Conservation (phyloP, 2,329 filamentous ascomycete genomes). For the Fusarium lyarnte region DNA sequence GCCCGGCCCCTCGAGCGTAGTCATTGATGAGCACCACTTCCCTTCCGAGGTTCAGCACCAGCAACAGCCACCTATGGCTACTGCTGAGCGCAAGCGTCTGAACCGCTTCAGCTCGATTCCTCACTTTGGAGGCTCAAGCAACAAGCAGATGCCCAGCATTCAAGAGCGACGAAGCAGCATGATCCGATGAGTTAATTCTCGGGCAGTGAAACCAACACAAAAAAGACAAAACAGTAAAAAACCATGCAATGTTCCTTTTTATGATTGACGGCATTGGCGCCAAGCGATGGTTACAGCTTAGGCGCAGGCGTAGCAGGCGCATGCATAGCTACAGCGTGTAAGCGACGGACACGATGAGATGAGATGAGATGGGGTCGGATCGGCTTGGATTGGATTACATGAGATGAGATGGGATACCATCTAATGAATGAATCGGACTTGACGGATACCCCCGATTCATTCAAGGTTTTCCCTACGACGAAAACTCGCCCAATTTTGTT, state of each 20-base stretch:
- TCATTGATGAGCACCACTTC: constrained; percentile 39
- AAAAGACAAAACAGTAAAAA: constrained; percentile 26
- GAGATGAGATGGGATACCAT: constrained; percentile 33
- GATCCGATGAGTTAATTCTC: constrained; percentile 45
- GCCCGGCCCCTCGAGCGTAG: constrained; percentile 38
- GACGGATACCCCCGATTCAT: constrained; percentile 37
- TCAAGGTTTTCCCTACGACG: constrained; percentile 27
- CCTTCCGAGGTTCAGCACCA: constrained; percentile 28
- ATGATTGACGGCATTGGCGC: constrained; percentile 42
- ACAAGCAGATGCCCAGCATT: constrained; percentile 48
- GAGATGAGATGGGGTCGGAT: constrained; percentile 33
- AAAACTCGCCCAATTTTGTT: constrained; percentile 17
- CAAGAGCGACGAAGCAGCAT: constrained; percentile 56
- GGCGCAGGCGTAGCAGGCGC: constrained; percentile 34
- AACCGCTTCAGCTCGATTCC: constrained; percentile 67
- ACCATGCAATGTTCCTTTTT: constrained; percentile 24
- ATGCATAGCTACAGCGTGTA: constrained; percentile 26
- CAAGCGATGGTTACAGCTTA: constrained; percentile 19
- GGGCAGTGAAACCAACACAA: constrained; percentile 19
- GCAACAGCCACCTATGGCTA: constrained; percentile 23
- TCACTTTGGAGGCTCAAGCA: constrained; percentile 56
- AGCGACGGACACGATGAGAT: constrained; percentile 34
- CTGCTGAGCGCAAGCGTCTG: constrained; percentile 57
- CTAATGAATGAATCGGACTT: constrained; percentile 34
- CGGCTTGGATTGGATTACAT: constrained; percentile 27